A percentile compares a stretch with the other conserved stretches of the same genome.
phyloP scores from a whole-genome alignment of 495 filamentous ascomycete species.

The Tuber umbilicatum region DNA sequence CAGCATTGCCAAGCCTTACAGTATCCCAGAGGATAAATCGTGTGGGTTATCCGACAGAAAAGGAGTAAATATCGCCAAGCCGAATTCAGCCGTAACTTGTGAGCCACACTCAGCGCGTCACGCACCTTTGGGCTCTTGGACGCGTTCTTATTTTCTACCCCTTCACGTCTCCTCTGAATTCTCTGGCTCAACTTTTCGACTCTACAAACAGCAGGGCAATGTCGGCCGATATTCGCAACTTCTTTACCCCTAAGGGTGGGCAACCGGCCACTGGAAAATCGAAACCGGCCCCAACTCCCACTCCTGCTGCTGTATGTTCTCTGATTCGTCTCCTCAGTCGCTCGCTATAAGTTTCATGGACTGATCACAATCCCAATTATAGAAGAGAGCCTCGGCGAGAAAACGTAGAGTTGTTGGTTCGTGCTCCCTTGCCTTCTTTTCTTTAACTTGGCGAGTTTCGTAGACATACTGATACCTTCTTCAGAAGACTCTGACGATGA shows the following conservation, averaged over 20 bases:
- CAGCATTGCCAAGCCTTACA: not conserved
- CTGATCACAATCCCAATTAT: conserved; percentile 5
- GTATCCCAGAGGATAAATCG: not conserved
- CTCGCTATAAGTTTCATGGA: not conserved
- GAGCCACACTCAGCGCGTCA: not conserved
- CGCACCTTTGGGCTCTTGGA: not conserved
- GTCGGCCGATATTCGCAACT: conserved; percentile 72
- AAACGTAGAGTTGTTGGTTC: conserved; percentile 40
- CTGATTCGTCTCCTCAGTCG: conserved; percentile 4
- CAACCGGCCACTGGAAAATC: conserved; percentile 43
- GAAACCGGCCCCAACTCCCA: conserved; percentile 20
- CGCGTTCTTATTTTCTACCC: not conserved
- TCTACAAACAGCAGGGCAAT: conserved; percentile 44
- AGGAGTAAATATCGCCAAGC: not conserved
- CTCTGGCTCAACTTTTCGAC: not conserved
- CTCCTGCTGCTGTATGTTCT: conserved; percentile 26
- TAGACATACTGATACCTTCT: not conserved
- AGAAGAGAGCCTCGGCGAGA: conserved; percentile 31
- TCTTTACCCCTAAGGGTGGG: conserved; percentile 62
- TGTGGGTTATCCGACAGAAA: not conserved
- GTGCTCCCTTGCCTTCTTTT: conserved; percentile 7
- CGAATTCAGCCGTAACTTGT: not conserved
- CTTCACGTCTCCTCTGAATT: not conserved
- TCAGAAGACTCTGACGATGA: conserved; percentile 41
- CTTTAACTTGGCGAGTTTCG: not conserved